Conservation (phyloP, 2,329 filamentous ascomycete species). For the Xylaria sp. region DNA sequence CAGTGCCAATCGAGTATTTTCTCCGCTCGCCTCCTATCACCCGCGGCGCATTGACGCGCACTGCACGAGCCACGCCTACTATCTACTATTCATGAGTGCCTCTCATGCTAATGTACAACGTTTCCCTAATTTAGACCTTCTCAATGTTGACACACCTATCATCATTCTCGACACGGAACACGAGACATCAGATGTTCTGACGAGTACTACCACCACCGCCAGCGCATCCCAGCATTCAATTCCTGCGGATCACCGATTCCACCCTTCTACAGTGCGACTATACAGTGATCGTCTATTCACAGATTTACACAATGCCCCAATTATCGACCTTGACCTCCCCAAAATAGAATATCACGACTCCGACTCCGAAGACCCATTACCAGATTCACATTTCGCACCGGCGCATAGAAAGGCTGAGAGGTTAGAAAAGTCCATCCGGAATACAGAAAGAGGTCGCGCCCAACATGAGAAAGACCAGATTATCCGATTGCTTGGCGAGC, state of each 20-base stretch:
- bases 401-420: conserved; percentile 70
- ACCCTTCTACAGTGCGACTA: conserved; percentile 57
- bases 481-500: conserved; percentile 76
- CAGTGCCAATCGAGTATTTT: conserved; percentile 15
- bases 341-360: conserved; percentile 58
- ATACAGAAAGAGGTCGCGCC: conserved; percentile 71
- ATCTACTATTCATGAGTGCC: neutral
- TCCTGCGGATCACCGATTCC: conserved; percentile 52
- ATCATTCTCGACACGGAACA: conserved; percentile 70
- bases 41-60: conserved; percentile 20
- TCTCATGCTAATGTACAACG: conserved; percentile 33
- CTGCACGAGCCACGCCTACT: conserved; percentile 4
- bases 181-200: conserved; percentile 42
- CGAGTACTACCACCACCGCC: conserved; percentile 32
- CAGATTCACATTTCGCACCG: conserved; percentile 64
- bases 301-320: conserved; percentile 66
- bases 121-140: conserved; percentile 66
- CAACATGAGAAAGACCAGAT: conserved; percentile 75
- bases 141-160: conserved; percentile 79
- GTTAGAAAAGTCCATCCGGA: conserved; percentile 70
- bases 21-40: conserved; percentile 4
- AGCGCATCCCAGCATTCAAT: conserved; percentile 54
- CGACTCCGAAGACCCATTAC: conserved; percentile 63
- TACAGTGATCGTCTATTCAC: conserved; percentile 68
- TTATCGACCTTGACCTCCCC: conserved; percentile 66